Base-by-base conservation (phyloP, 352 stramenopile genomes). In the Phytophthora colocasiae region DNA sequence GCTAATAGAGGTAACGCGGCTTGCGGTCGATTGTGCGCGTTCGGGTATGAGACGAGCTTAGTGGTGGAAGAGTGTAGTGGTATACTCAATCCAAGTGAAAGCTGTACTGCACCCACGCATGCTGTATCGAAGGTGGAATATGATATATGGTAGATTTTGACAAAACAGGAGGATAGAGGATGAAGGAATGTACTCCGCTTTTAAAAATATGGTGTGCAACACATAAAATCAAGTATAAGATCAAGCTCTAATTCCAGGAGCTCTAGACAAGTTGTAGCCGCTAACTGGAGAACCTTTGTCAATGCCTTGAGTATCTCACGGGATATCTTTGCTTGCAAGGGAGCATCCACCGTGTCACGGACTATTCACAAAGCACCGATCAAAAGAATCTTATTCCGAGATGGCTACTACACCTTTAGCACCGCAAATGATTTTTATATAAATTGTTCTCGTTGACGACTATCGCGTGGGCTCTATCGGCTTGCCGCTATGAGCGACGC, bases 361-460 rank as follows among this genome's bases (percentile, higher is more conserved):
- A 4, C 24, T 14, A 38, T 31, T 26, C 17, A 34, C 44, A 2
- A 10, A 27, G 40, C 26, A 34, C 29, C 29, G 10, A 9, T 1
- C 6, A 46, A 53, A 53, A 43, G 48, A 34, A 55, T 56, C 31
- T 45, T 56, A 45, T 56, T 14, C 32, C 24, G 14, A 51, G 10
- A 38, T 39, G 45, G 45, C 45, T 52, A 52, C 45, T 39, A 52
- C 45, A 50, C 44, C 34, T 48, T 10, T 36, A 8, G 12, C 44
- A 50, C 44, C 44, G 44, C 45, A 73, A 8, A 45, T 29, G 39
- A 61, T 29, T 52, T 29, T 57, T 58, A 70, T 73, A 73, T 73
- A 59, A 61, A 19, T 52, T 57, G 56, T 69, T 63, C 44, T 55
- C 47, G 63, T 55, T 58, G 40, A 47, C 27, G 52, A 51, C 52